Evolutionary conservation across 331 rosid species (phyloP), one percentile per base, ranked within the genome.

Genomic region (Malus hybrid): DNA sequence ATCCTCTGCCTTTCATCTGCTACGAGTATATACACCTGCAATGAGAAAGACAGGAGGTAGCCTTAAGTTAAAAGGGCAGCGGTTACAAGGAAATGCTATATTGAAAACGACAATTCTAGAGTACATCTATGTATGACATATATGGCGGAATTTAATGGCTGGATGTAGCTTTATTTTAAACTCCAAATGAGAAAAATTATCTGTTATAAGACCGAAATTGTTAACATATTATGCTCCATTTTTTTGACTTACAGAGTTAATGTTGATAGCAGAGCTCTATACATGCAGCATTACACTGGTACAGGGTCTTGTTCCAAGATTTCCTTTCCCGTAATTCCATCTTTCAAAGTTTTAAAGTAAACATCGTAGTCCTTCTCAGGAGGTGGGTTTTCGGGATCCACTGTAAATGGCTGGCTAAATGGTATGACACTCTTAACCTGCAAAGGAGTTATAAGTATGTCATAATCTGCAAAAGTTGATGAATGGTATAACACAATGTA

Each of bases 391-490:
- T 84, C 88, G 33, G 95, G 93, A 79, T 90, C 97, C 85, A 91
- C 93, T 2, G 88, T 88, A 80, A 90, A 94, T 66, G 91, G 92
- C 84, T 92, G 92, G 28, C 96, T 88, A 77, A 94, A 91, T 74
- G 97, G 99, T 80, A 92, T 63, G 20, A 89, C 96, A 82, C 97
- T 92, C 79, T 92, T 94, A 64, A 92, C 97, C 99, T 94, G 90
- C 77, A 82, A 75, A 70, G 67, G 48, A 63, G 57, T 67, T 26
- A 18, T 19, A 74, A 24, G 73, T 32, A 69, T 53, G 8, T 32
- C 39, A 73, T 28, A 44, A 39, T 63, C 34, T 44, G 39, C 24
- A 64, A 68, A 70, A 22, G 36, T 7, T 24, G 5, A 6, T 36
- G 18, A 72, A 46, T 53, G 19, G 32, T 13, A 33, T 3, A 1